Conservation (phyloP, 257 asterid genomes). For the Petrea volubilis region DNA sequence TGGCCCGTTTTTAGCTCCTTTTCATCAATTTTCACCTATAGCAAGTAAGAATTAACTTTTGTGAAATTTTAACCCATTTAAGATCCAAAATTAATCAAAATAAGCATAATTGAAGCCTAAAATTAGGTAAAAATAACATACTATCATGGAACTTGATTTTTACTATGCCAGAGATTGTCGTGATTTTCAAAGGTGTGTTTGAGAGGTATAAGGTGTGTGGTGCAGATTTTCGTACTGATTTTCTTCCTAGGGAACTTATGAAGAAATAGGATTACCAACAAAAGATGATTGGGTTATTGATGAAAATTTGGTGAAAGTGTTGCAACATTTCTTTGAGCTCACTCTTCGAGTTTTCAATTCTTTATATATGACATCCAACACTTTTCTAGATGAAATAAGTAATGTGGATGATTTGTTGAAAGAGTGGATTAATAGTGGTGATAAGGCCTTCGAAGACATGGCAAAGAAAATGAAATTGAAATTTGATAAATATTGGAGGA, state of each 20-base stretch:
- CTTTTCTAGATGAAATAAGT: background rate
- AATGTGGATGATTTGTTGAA: background rate
- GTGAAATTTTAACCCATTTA: no score
- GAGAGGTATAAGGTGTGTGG: background rate
- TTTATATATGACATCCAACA: background rate
- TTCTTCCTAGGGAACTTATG: background rate
- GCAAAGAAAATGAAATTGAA: no score
- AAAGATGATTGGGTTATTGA: background rate
- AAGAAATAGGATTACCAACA: background rate
- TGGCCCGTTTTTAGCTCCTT: no score
- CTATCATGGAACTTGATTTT: background rate
- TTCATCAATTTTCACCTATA: no score
- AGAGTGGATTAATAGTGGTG: no score
- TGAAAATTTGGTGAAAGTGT: background rate
- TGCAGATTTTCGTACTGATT: background rate
- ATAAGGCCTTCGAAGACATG: no score
- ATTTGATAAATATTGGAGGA: no score
- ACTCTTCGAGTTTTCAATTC: no score
- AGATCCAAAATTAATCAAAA: no score
- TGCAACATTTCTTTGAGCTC: background rate
- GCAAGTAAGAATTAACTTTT: no score
- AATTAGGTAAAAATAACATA: no score
- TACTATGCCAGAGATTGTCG: background rate
- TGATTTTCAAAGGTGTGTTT: background rate
- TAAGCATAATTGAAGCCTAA: no score